These are phyloP conservation scores for Leccinum variabile DNA, from an alignment of 1,284 basidiomycete genomes.

Conservation along the genomic window DNA sequence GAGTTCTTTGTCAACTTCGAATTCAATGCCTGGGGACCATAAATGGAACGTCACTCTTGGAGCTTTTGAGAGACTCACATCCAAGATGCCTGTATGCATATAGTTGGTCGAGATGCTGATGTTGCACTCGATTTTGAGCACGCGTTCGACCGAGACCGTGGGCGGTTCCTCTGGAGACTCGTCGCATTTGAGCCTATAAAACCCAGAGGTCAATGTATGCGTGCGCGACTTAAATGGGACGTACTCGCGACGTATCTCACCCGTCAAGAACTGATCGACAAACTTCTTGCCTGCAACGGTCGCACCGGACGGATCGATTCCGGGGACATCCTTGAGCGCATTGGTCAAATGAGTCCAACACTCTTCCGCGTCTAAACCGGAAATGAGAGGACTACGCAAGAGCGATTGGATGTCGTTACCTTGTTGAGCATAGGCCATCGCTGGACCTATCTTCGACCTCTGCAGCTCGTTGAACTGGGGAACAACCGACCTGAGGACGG, in stretches of 20 bases:
- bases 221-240: slow-evolving; percentile 31
- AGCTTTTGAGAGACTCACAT: slow-evolving; percentile 50
- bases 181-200: slow-evolving; percentile 64
- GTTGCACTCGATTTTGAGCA: slow-evolving; percentile 92
- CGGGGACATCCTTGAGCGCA: slow-evolving; percentile 66
- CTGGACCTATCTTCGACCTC: slow-evolving; percentile 45
- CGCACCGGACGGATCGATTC: slow-evolving; percentile 39
- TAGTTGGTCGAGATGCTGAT: slow-evolving; percentile 87
- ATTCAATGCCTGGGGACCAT: slow-evolving; percentile 69
- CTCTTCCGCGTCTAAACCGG: slow-evolving; percentile 84
- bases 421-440: slow-evolving; percentile 80
- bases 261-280: slow-evolving; percentile 84
- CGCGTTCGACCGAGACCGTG: slow-evolving; percentile 66
- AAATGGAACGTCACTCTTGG: slow-evolving; percentile 2
- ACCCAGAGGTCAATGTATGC: slow-evolving; percentile 12
- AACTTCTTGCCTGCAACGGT: slow-evolving; percentile 51
- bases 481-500: slow-evolving; percentile 71
- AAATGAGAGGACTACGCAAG: neutral
- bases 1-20: slow-evolving; percentile 88
- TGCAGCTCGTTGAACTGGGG: slow-evolving; percentile 90
- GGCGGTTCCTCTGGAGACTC: slow-evolving; percentile 83
- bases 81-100: slow-evolving; percentile 84
- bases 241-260: slow-evolving; percentile 81
- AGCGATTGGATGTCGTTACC: slow-evolving; percentile 41
- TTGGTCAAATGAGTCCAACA: slow-evolving; percentile 88